Evolutionary conservation across 306 rosid genomes (phyloP).

Genomic region (Acacia crassicarpa): DNA sequence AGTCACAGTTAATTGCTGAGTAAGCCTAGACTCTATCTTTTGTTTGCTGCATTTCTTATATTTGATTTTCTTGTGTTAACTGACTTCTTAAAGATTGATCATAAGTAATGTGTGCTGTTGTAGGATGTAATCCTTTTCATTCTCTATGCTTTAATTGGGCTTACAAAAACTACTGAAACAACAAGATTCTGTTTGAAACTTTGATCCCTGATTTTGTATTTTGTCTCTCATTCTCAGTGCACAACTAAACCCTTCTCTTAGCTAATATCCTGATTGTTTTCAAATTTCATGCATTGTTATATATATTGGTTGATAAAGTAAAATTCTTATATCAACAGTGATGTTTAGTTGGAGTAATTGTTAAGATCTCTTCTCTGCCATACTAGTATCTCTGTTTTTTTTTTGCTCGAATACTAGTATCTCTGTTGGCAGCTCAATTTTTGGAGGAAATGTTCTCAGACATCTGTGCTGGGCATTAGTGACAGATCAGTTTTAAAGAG

Average conservation of each 20-base stretch:
- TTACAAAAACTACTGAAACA: not conserved
- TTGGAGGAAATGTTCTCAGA: not conserved
- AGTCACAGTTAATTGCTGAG: slow-evolving; percentile 50
- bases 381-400: slow-evolving; percentile 3
- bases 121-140: slow-evolving; percentile 2
- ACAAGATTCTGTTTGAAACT: not conserved
- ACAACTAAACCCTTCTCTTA: not conserved
- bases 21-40: slow-evolving; percentile 46
- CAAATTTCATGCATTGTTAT: not conserved
- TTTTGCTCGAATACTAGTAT: not conserved
- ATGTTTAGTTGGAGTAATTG: not conserved
- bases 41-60: slow-evolving; percentile 2
- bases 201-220: not conserved
- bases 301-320: not conserved
- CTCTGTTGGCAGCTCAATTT: not conserved
- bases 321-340: not conserved
- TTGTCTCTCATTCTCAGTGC: not conserved
- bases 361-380: not conserved
- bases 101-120: not conserved
- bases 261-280: not conserved
- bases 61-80: slow-evolving; percentile 5
- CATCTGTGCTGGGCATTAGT: not conserved
- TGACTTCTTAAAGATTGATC: slow-evolving; percentile 5
- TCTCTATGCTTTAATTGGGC: not conserved
- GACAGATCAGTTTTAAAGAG: not conserved